Conservation (phyloP, 148 eudicot genomes). For the Chenopodium album region DNA sequence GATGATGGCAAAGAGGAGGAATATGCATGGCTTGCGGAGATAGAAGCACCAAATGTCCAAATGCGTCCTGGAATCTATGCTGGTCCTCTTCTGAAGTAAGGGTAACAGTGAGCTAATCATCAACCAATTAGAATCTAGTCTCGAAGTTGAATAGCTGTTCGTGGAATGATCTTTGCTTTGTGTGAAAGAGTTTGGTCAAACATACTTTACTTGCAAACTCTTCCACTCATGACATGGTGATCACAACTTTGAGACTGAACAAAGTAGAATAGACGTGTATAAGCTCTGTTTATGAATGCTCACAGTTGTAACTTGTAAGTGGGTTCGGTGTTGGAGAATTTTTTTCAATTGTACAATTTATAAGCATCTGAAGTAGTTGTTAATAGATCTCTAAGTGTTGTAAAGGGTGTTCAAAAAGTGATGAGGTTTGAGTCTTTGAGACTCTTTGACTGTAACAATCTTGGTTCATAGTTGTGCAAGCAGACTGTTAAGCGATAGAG, state of each 20-base stretch:
- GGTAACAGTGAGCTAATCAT: conserved; percentile 23
- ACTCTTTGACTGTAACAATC: background rate
- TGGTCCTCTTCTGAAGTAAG: conserved; percentile 62
- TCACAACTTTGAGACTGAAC: background rate
- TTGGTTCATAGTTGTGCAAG: background rate
- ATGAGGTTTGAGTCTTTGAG: background rate
- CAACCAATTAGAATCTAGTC: background rate
- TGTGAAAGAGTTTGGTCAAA: background rate
- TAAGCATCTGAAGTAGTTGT: background rate
- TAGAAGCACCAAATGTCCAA: conserved; percentile 61
- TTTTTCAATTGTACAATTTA: background rate
- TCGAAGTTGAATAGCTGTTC: background rate
- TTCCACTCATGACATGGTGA: background rate
- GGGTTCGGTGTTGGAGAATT: background rate
- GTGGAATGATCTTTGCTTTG: background rate
- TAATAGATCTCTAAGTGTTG: background rate
- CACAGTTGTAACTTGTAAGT: background rate
- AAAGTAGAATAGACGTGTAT: background rate
- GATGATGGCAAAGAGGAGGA: conserved; percentile 52
- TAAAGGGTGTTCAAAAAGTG: background rate
- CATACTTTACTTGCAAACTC: background rate
- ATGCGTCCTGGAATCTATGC: conserved; percentile 63
- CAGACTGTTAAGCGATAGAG: background rate
- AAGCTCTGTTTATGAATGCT: background rate
- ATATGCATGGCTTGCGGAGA: conserved; percentile 88